Evolutionary conservation across 208 protist genomes (phyloP).

Genomic region (Wallacemonas sp.): DNA sequence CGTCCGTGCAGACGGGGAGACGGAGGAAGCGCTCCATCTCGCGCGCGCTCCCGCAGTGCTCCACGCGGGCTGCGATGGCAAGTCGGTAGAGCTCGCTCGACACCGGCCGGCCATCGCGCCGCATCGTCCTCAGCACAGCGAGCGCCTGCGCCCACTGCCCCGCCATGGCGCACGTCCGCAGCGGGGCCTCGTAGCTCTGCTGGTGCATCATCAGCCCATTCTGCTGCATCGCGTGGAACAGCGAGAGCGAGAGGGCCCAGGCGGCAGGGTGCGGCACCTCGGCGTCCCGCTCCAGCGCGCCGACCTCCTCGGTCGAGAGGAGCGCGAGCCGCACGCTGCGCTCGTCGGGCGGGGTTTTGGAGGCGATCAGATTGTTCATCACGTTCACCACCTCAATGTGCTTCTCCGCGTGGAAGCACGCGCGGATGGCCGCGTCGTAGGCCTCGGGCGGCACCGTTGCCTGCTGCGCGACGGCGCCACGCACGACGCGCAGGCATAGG

Average conservation of each 20-base stretch:
- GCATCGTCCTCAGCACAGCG: slow-evolving; percentile 49
- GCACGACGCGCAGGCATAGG: slow-evolving; percentile 45
- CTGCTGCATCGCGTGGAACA: slow-evolving; percentile 58
- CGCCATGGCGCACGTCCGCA: slow-evolving; percentile 60
- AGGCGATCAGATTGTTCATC: slow-evolving; percentile 53
- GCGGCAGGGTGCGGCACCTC: slow-evolving; percentile 9
- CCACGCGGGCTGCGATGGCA: slow-evolving; percentile 45
- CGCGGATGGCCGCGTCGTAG: slow-evolving; percentile 64
- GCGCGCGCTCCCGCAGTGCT: slow-evolving; percentile 27
- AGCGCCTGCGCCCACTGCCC: slow-evolving; percentile 61
- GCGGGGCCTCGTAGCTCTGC: slow-evolving; percentile 72
- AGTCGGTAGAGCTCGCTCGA: slow-evolving; percentile 50
- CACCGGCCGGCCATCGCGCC: slow-evolving; percentile 51
- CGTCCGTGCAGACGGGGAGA: slow-evolving; percentile 34
- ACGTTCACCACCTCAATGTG: slow-evolving; percentile 50
- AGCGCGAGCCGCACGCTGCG: slow-evolving; percentile 60
- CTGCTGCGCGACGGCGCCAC: slow-evolving; percentile 41
- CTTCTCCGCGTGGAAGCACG: slow-evolving; percentile 41
- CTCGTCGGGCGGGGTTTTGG: slow-evolving; percentile 56
- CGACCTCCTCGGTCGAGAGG: slow-evolving; percentile 54
- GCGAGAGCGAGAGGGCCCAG: slow-evolving; percentile 53
- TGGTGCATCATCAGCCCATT: slow-evolving; percentile 71
- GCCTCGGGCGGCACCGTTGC: slow-evolving; percentile 61
- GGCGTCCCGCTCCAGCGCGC: slow-evolving; percentile 27
- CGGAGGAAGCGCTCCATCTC: slow-evolving; percentile 44